These are phyloP conservation scores for Priceomyces melissophilus DNA, from an alignment of 805 yeast species.

Conservation along the genomic window DNA sequence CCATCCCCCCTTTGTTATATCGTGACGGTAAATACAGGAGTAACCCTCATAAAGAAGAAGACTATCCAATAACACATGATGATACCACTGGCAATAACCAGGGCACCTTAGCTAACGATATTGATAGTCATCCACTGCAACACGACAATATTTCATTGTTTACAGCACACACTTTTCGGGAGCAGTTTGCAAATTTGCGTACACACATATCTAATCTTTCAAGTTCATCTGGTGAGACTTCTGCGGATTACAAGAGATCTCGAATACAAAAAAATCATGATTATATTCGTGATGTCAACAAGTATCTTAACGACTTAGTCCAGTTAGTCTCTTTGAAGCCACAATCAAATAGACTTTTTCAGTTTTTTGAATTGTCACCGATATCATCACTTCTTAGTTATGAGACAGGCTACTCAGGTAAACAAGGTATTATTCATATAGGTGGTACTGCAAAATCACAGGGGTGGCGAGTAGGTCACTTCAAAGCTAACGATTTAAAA, in stretches of 20 bases:
- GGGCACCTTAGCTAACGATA: background rate
- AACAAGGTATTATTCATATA: conserved; percentile 81
- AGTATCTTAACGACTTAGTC: conserved; percentile 63
- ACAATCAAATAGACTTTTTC: conserved; percentile 78
- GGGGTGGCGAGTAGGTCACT: conserved; percentile 95
- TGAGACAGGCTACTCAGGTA: conserved; percentile 79
- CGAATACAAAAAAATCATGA: conserved; percentile 31
- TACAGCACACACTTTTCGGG: conserved; percentile 19
- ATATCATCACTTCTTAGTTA: conserved; percentile 78
- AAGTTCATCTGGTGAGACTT: conserved; percentile 18
- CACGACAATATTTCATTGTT: conserved; percentile 6
- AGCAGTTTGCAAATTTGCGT: conserved; percentile 26
- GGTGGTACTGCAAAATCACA: conserved; percentile 81
- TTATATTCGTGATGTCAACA: conserved; percentile 50
- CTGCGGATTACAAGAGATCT: conserved; percentile 29
- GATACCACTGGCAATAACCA: conserved; percentile 1
- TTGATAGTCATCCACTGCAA: background rate
- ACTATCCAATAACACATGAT: background rate
- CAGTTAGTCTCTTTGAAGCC: conserved; percentile 63
- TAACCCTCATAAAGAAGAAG: background rate
- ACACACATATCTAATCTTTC: conserved; percentile 27
- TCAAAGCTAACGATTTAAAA: conserved; percentile 69
- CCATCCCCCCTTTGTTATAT: conserved; percentile 33
- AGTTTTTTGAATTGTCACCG: conserved; percentile 87
- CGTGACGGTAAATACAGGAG: conserved; percentile 2